Evolutionary conservation across 129 eudicot genomes (phyloP), one percentile per base, ranked within the genome.

Genomic region (Tagetes patula): DNA sequence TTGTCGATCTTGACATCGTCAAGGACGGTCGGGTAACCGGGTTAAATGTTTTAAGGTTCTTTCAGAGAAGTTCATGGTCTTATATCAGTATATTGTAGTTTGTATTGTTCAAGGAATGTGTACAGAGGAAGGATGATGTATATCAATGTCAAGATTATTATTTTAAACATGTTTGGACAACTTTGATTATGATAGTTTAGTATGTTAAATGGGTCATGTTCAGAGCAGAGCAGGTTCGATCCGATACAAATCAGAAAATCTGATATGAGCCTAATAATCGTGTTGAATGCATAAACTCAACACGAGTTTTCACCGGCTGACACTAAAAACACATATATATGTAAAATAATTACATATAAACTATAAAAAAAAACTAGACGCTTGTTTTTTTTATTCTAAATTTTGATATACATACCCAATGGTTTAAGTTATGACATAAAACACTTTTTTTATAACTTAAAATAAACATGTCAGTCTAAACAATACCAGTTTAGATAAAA

Each of bases 1-100:
- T 66, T 65, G 7, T 43, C 81, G 0, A 74, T 78, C 55, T 41
- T 81, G 34, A 70, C 77, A 38, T 70, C 77, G 33, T 70, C 74
- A 1, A 79, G 46, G 30, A 63, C 75, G 1, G 60, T 77, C 4
- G 70, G 8, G 32, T 65, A 49, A 40, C 4, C 2, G 10, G 3
- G 20, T 42, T 31, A 38, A 64, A 48, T 63, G 79, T 2, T 77
- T 14, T 13, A 27, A 45, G 64, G 65, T 39, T 65, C 72, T 3
- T 39, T 38, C 4, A 64, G 14, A 74, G 39, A 64, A 63, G 53
- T 32, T 60, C 42, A 37, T 48, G 30, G 41, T 30, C 33, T 14
- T 5, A 53, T 53, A 58, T 34, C 34, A 27, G 60, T 43, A 49
- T 63, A 4, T 14, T 73, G 69, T 47, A 69, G 59, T 60, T 69